Conservation (phyloP, 1,139 yeast species). For the Blastobotrys raffinosifermentans region DNA sequence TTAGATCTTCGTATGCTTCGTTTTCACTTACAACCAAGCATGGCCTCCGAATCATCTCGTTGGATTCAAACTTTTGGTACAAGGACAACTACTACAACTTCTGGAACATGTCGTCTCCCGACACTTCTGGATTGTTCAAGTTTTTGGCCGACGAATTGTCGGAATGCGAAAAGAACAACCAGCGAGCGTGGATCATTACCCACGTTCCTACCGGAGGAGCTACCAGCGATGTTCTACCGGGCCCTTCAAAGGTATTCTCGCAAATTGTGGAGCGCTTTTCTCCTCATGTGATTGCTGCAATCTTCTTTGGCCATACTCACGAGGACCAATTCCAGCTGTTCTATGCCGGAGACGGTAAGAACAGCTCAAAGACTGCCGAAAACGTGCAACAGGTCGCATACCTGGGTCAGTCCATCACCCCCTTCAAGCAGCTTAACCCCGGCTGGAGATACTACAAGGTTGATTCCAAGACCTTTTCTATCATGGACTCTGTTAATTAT, state of each 20-base stretch:
- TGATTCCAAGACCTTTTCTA: conserved; percentile 54
- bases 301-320: conserved; percentile 71
- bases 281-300: conserved; percentile 59
- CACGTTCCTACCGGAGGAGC: conserved; percentile 54
- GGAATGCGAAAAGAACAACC: conserved; percentile 50
- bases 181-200: conserved; percentile 66
- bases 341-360: conserved; percentile 36
- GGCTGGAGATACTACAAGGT: conserved; percentile 70
- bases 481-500: conserved; percentile 55
- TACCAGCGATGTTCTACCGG: conserved; percentile 53
- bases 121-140: conserved; percentile 58
- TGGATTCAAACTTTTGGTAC: conserved; percentile 65
- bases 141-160: conserved; percentile 57
- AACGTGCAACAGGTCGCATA: conserved; percentile 54
- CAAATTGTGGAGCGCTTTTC: conserved; percentile 61
- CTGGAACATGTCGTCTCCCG: conserved; percentile 50
- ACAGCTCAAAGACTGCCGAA: conserved; percentile 35
- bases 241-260: conserved; percentile 50
- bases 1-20: conserved; percentile 52
- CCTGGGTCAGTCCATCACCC: conserved; percentile 64
- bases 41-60: conserved; percentile 57
- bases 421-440: conserved; percentile 54
- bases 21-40: conserved; percentile 51
- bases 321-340: conserved; percentile 59
- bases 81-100: conserved; percentile 59